Percentiles rank a stretch among this genome's conserved stretches.
Conservation (phyloP, 495 filamentous ascomycete species). For the Xanthoparmelia taractica region DNA sequence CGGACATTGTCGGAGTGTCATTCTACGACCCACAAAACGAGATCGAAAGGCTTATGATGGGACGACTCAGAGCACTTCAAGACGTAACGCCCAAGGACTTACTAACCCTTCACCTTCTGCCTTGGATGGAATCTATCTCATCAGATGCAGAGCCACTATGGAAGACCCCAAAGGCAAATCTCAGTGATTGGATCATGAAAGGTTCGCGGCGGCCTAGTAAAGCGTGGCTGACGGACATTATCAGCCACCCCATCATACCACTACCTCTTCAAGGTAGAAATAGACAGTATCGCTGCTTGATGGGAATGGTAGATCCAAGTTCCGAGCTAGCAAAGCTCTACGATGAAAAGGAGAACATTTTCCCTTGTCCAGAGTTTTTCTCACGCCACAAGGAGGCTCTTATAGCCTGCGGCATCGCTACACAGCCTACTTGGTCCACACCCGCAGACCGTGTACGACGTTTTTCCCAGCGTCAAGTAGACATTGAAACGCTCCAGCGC, state of each 20-base stretch:
- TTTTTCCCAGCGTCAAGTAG: slow-evolving; percentile 23
- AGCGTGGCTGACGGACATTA: neutral
- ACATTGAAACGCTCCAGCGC: slow-evolving; percentile 15
- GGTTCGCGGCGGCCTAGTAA: slow-evolving; percentile 1
- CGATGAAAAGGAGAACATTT: slow-evolving; percentile 30
- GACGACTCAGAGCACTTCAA: slow-evolving; percentile 6
- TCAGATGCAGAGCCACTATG: neutral
- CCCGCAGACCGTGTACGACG: neutral
- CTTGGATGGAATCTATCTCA: neutral
- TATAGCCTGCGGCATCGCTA: slow-evolving; percentile 24
- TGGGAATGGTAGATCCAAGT: slow-evolving; percentile 20
- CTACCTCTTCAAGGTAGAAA: neutral
- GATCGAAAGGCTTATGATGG: slow-evolving; percentile 6
- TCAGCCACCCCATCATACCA: slow-evolving; percentile 5
- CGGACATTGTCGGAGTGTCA: slow-evolving; percentile 10
- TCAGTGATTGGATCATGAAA: slow-evolving; percentile 15
- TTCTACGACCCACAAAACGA: slow-evolving; percentile 12
- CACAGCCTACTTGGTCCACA: neutral
- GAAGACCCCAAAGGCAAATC: slow-evolving; percentile 6
- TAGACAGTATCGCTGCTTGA: slow-evolving; percentile 4
- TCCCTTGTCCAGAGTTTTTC: slow-evolving; percentile 28
- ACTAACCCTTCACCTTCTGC: slow-evolving; percentile 14
- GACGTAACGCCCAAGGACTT: neutral
- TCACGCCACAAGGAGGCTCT: slow-evolving; percentile 20
- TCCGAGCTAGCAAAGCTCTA: slow-evolving; percentile 24